These are phyloP conservation scores for Striga hermonthica DNA, from an alignment of 305 asterid genomes.

Conservation along the genomic window DNA sequence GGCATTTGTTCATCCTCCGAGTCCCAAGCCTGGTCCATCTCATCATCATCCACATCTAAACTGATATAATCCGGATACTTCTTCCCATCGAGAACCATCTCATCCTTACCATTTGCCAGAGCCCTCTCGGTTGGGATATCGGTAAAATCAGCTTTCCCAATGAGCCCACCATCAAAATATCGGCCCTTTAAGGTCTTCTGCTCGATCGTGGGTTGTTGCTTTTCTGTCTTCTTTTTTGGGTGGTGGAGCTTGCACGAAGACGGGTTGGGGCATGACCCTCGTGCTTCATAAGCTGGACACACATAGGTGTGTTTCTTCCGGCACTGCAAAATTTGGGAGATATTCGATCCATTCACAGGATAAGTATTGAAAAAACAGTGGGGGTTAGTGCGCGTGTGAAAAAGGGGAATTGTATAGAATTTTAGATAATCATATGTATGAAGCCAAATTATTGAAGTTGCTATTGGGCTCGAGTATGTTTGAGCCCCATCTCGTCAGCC, in stretches of 20 bases:
- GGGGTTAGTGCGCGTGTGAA: slow-evolving; percentile 40
- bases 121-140: slow-evolving; percentile 34
- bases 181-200: slow-evolving; percentile 65
- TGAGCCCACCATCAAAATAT: slow-evolving; percentile 71
- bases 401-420: slow-evolving; percentile 8
- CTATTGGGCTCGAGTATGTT: background rate
- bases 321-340: slow-evolving; percentile 73
- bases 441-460: slow-evolving; percentile 22
- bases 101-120: slow-evolving; percentile 43
- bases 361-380: slow-evolving; percentile 34
- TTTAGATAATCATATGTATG: slow-evolving; percentile 11
- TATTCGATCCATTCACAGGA: slow-evolving; percentile 57
- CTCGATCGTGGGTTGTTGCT: slow-evolving; percentile 46
- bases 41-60: slow-evolving; percentile 44
- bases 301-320: slow-evolving; percentile 90
- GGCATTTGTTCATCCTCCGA: slow-evolving; percentile 40
- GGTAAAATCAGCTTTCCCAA: slow-evolving; percentile 35
- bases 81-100: slow-evolving; percentile 43
- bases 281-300: slow-evolving; percentile 77
- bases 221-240: slow-evolving; percentile 70
- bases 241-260: slow-evolving; percentile 95
- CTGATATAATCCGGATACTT: slow-evolving; percentile 65
- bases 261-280: slow-evolving; percentile 68
- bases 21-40: slow-evolving; percentile 28
- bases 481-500: too few species aligned